Percentiles rank a stretch among this genome's conserved stretches.
These are phyloP conservation scores for Inga laurina DNA, from an alignment of 306 rosid genomes.

Conservation along the genomic window DNA sequence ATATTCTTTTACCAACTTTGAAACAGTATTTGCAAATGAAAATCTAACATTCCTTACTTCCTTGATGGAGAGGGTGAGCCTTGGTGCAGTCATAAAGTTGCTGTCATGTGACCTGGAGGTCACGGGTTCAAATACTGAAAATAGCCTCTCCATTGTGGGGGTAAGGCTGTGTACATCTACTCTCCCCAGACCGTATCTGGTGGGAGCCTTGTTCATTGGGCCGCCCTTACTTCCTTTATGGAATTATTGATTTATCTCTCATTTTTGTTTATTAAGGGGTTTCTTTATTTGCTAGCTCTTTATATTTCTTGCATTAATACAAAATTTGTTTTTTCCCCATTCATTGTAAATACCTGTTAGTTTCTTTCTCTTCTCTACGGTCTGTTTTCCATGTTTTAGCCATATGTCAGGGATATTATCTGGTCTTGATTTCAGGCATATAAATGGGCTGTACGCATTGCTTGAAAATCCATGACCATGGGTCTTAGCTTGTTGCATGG, in stretches of 20 bases:
- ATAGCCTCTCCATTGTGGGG: no score
- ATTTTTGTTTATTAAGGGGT: not conserved
- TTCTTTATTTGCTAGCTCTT: not conserved
- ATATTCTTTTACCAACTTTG: not conserved
- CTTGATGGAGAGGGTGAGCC: no score
- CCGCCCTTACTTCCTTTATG: not conserved
- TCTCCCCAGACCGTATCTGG: no score
- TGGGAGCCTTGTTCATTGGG: no score
- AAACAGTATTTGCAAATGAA: not conserved
- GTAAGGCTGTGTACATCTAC: no score
- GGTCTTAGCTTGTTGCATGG: not conserved
- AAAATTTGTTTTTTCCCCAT: not conserved
- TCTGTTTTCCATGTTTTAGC: not conserved
- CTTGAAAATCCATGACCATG: not conserved
- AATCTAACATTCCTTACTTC: not conserved
- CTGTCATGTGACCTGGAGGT: no score
- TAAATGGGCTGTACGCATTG: not conserved
- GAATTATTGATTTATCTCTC: not conserved
- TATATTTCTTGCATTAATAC: not conserved
- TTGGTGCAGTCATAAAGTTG: no score
- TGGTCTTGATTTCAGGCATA: not conserved
- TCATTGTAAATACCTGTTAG: not conserved
- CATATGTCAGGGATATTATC: not conserved
- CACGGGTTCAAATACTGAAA: no score
- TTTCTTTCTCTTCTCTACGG: not conserved